A percentile compares a stretch with the other conserved stretches of the same genome.
Conservation (phyloP, 495 filamentous ascomycete genomes). For the Aspergillus bertholletiae region DNA sequence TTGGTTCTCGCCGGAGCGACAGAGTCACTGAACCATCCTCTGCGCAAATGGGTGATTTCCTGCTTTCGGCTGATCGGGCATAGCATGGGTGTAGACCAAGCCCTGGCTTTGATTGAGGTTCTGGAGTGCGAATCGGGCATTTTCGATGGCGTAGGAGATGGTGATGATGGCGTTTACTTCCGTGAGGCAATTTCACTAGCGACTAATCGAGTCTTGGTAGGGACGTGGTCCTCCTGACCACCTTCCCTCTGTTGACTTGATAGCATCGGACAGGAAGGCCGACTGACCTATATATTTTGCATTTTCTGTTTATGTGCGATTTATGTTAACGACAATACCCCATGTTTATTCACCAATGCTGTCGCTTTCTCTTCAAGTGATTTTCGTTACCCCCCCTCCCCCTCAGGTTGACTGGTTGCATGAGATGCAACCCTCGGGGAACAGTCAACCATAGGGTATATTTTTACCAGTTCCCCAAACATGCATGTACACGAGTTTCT, state of each 20-base stretch:
- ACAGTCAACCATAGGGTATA: background rate
- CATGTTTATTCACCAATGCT: too few relatives aligned
- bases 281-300: background rate
- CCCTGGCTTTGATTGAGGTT: conserved; percentile 38
- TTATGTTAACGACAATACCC: background rate
- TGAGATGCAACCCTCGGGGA: background rate
- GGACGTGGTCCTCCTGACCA: conserved; percentile 4
- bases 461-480: background rate
- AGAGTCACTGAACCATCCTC: conserved; percentile 26
- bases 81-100: conserved; percentile 47
- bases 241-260: background rate
- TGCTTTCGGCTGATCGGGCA: conserved; percentile 41
- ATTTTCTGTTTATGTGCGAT: background rate
- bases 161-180: conserved; percentile 13
- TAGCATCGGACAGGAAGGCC: background rate
- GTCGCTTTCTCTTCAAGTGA: too few relatives aligned
- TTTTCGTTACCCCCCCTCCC: too few relatives aligned
- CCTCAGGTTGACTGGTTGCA: background rate
- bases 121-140: conserved; percentile 29
- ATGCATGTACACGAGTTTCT: too few relatives aligned
- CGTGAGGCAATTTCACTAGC: background rate
- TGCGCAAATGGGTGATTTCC: conserved; percentile 41
- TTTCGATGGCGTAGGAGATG: conserved; percentile 16
- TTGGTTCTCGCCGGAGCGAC: conserved; percentile 40
- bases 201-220: background rate